Evolutionary conservation across 805 yeast species (phyloP), one percentile per base, ranked within the genome.

Genomic region (Saccharomycopsis fodiens): DNA sequence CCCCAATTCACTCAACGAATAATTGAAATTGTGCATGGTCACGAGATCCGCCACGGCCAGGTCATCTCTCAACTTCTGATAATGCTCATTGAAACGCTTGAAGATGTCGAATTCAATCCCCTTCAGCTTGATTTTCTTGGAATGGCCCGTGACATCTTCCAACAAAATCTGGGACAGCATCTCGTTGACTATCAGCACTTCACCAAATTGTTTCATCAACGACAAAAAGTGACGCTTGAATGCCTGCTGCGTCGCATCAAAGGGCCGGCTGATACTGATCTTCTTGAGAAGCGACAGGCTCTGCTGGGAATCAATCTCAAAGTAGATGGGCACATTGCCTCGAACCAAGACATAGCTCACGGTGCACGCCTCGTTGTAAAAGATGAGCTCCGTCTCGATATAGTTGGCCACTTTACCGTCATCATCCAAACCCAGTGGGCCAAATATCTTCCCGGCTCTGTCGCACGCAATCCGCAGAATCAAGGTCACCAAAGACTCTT

Each of bases 321-420:
- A 93, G 57, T 86, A 91, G 4, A 93, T 66, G 0, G 99, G 98
- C 1, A 89, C 89, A 23, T 94, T 85, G 3, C 97, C 98, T 54
- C 96, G 68, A 2, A 89, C 73, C 63, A 88, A 96, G 0, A 83
- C 74, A 61, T 82, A 91, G 1, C 96, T 78, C 55, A 80, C 83
- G 65, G 70, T 63, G 64, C 73, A 60, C 3, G 52, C 52, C 38
- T 67, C 65, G 36, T 70, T 67, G 57, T 78, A 73, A 47, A 80
- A 70, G 17, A 93, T 78, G 16, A 87, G 70, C 57, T 93, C 99
- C 0, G 96, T 84, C 58, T 88, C 97, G 27, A 87, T 85, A 57
- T 81, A 87, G 60, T 86, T 88, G 37, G 97, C 89, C 21, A 89
- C 95, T 57, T 84, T 74, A 1, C 98, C 98, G 51, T 84, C 83